Conservation (phyloP, 129 eudicot genomes). For the Ambrosia artemisiifolia region DNA sequence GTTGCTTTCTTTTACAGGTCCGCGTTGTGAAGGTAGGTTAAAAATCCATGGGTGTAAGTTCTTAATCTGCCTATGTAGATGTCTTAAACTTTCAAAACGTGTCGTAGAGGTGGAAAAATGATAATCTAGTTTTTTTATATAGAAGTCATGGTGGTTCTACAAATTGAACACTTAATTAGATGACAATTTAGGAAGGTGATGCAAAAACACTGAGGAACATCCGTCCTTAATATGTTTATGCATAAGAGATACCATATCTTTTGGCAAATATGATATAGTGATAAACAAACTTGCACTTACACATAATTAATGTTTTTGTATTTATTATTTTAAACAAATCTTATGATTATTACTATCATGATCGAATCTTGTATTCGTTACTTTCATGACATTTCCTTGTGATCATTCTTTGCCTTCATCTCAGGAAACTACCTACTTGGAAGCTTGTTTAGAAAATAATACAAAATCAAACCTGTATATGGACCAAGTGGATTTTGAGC, state of each 20-base stretch:
- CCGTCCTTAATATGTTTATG: neutral
- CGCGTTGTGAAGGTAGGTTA: conserved; percentile 91
- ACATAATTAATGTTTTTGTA: neutral
- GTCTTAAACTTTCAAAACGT: conserved; percentile 12
- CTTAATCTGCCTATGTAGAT: conserved; percentile 10
- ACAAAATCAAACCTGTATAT: conserved; percentile 86
- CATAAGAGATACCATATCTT: neutral
- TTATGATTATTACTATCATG: conserved; percentile 1
- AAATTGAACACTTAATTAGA: neutral
- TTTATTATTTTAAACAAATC: neutral
- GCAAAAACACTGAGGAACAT: conserved; percentile 7
- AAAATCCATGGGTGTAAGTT: conserved; percentile 44
- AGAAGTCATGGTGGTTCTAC: neutral
- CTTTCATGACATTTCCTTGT: conserved; percentile 11
- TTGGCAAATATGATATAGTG: conserved; percentile 4
- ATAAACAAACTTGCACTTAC: neutral
- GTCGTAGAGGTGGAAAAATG: neutral
- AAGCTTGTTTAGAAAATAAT: conserved; percentile 95
- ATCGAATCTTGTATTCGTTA: neutral
- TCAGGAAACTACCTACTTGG: conserved; percentile 90
- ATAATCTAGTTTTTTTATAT: neutral
- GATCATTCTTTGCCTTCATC: conserved; percentile 16
- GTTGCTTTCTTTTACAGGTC: conserved; percentile 62
- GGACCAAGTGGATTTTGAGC: conserved; percentile 99
- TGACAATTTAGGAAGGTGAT: neutral